Percentiles rank a stretch among this genome's conserved stretches.
phyloP scores from a whole-genome alignment of 225 moss, liverwort and hornwort species.

The Physcomitrium patens region DNA sequence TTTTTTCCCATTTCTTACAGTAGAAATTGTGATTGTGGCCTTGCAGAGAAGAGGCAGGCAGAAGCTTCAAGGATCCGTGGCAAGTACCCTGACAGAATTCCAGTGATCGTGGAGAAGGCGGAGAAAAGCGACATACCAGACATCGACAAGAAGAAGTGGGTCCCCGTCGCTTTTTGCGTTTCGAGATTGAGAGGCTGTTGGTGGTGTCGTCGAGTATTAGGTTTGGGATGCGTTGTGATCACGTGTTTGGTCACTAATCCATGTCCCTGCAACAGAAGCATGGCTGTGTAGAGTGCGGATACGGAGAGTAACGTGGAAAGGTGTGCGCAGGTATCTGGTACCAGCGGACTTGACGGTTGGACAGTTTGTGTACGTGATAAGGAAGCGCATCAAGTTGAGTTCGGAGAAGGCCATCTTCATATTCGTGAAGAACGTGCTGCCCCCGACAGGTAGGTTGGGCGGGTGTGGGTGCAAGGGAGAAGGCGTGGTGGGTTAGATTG shows the following conservation, averaged over 20 bases:
- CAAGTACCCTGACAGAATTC: slow-evolving; percentile 64
- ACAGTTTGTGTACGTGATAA: slow-evolving; percentile 69
- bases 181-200: too few species aligned
- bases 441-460: slow-evolving; percentile 39
- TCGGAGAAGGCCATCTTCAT: slow-evolving; percentile 70
- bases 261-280: too few species aligned
- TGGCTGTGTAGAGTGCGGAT: too few species aligned
- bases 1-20: not conserved
- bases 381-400: slow-evolving; percentile 68
- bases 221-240: too few species aligned
- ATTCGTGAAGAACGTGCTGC: slow-evolving; percentile 66
- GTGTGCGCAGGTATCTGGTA: slow-evolving; percentile 45
- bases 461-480: too few species aligned
- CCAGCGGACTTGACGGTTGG: slow-evolving; percentile 75
- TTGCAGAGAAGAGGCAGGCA: slow-evolving; percentile 53
- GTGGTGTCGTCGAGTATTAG: too few species aligned
- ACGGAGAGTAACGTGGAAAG: too few species aligned
- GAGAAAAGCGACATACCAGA: slow-evolving; percentile 61
- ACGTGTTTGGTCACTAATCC: too few species aligned
- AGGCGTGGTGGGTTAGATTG: too few species aligned
- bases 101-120: slow-evolving; percentile 60
- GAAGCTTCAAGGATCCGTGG: slow-evolving; percentile 56
- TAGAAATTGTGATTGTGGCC: not conserved
- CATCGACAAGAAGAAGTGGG: slow-evolving; percentile 64
- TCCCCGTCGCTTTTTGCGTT: not conserved